Base-by-base conservation (phyloP, 345 rosid species). In the Sonneratia caseolaris region DNA sequence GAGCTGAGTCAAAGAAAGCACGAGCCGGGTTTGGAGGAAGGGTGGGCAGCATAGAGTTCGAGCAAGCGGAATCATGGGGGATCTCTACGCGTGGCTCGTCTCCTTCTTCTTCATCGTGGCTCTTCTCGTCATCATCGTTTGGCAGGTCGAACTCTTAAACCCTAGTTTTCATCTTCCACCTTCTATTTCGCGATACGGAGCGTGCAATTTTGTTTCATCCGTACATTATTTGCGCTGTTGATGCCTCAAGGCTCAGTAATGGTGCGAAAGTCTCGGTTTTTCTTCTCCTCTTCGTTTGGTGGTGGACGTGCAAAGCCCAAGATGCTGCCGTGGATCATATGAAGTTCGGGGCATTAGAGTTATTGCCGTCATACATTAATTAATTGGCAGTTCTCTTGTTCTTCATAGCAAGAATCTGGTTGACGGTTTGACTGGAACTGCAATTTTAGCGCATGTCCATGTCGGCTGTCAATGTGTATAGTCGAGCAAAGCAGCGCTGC, bases 61-160 rank as follows among this genome's bases (percentile, higher is more conserved):
- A 27, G 70, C 9, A 64, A 66, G 48, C 68, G 42, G 70, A 37
- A n/a, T 15, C 49, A 76, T 76, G 79, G 71, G 64, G 64, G 75
- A 68, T 40, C 71, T 76, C 27, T 72, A 43, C 70, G 69, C 72
- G 64, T 76, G 79, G 79, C 75, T 76, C 37, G 70, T 72, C 62
- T 40, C 75, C 37, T 76, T 76, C 79, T 72, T 76, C 69, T 68
- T 76, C 64, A 68, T 76, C 75, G 64, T 76, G 24, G 72, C 65
- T 35, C 75, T 76, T 53, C 65, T 76, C 68, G 57, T 72, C 72
- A 64, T 72, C 69, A 24, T 76, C 40, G 71, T 76, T 56, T 76
- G 68, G 64, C 79, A 76, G 75, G 79, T 76, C 66, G 37, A 15
- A 22, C 51, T 49, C 59, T 15, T 15, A n/a, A 65, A 42, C 74